Evolutionary conservation across 768 basidiomycete species (phyloP).

Genomic region (Glaciozyma martinii): DNA sequence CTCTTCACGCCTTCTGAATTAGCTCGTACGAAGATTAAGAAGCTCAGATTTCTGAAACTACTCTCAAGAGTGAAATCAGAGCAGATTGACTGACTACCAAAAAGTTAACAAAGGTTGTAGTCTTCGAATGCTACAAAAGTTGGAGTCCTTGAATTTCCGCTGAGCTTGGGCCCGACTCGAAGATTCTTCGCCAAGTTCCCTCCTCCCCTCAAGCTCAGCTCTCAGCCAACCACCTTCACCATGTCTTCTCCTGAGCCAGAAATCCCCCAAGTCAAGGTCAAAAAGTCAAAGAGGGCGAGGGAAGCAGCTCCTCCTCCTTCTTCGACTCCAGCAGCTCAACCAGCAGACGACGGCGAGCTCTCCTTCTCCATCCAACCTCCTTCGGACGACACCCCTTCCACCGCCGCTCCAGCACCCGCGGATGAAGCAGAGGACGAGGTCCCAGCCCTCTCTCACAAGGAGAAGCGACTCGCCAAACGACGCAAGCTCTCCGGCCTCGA

Average conservation of each 20-base stretch:
- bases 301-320: background rate
- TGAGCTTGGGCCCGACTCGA: too few relatives aligned
- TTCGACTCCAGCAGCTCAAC: background rate
- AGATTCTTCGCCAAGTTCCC: too few relatives aligned
- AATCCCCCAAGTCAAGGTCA: background rate
- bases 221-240: too few relatives aligned
- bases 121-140: too few relatives aligned
- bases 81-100: too few relatives aligned
- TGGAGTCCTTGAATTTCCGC: too few relatives aligned
- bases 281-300: background rate
- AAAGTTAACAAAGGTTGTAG: too few relatives aligned
- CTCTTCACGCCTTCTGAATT: too few relatives aligned
- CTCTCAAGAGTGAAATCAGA: too few relatives aligned
- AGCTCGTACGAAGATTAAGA: too few relatives aligned
- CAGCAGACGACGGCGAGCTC: background rate
- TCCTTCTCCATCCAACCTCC: background rate
- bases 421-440: slow-evolving; percentile 6
- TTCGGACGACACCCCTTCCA: background rate
- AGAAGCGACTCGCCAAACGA: slow-evolving; percentile 29
- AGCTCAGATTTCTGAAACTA: too few relatives aligned
- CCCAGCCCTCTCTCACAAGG: slow-evolving; percentile 32
- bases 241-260: too few relatives aligned
- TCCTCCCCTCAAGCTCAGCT: background rate
- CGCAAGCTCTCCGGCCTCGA: slow-evolving; percentile 15
- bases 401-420: background rate